phyloP scores from a whole-genome alignment of 164 flowering plant species.

The Vitis riparia region DNA sequence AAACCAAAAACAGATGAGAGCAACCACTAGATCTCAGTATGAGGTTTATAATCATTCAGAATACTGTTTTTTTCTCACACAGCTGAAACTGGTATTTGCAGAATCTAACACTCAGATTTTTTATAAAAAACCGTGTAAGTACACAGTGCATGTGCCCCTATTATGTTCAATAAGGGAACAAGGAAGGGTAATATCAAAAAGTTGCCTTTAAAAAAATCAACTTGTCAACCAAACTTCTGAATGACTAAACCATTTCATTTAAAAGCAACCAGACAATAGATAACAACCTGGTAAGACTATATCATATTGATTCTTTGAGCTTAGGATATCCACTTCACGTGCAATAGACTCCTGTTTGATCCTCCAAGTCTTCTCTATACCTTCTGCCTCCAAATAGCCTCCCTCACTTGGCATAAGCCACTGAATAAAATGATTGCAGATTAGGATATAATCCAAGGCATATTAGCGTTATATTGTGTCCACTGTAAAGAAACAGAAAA shows the following conservation, averaged over 20 bases:
- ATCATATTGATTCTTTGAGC: conserved; percentile 80
- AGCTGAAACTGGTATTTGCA: no score
- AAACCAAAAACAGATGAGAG: no score
- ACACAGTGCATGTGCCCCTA: background rate
- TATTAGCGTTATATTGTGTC: no score
- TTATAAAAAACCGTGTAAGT: background rate
- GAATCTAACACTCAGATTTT: no score
- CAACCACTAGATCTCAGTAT: no score
- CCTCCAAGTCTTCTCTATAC: conserved; percentile 86
- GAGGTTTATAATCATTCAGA: no score
- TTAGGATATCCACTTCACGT: conserved; percentile 70
- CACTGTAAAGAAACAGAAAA: no score
- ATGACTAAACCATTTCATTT: no score
- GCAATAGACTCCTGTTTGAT: conserved; percentile 69
- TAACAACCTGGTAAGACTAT: conserved; percentile 79
- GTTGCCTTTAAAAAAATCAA: background rate
- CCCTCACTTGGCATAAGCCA: conserved; percentile 93
- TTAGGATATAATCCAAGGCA: background rate
- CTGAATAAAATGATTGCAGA: conserved; percentile 30
- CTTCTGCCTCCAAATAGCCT: conserved; percentile 88
- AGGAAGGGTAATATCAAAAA: background rate
- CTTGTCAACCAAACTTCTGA: background rate
- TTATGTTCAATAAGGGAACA: background rate
- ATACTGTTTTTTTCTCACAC: no score
- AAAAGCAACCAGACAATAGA: background rate